Conservation (phyloP, 176 grass and related monocot species). For the maize (Zea mays) region DNA sequence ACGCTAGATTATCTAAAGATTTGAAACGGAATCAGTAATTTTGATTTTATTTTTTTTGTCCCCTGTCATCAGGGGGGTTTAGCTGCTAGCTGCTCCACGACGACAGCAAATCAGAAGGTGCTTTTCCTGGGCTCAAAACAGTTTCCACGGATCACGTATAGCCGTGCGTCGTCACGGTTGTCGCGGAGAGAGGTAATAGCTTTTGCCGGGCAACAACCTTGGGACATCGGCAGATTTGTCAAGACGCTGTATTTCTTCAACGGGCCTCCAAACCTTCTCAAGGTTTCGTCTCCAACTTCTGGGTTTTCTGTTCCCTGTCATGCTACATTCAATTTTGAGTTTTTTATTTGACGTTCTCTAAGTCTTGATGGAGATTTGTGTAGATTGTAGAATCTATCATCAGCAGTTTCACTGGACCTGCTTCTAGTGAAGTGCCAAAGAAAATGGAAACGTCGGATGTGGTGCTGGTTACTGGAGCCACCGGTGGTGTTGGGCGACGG, state of each 20-base stretch:
- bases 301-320: not conserved
- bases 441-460: slow-evolving; percentile 66
- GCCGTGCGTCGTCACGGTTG: slow-evolving; percentile 33
- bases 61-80: slow-evolving; percentile 48
- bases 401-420: slow-evolving; percentile 57
- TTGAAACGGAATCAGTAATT: not conserved
- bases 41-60: slow-evolving; percentile 2
- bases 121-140: slow-evolving; percentile 44
- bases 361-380: slow-evolving; percentile 1
- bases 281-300: slow-evolving; percentile 42
- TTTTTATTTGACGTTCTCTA: not conserved
- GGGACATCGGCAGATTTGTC: slow-evolving; percentile 89
- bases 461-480: slow-evolving; percentile 80
- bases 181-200: slow-evolving; percentile 53
- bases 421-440: slow-evolving; percentile 44
- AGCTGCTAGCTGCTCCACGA: slow-evolving; percentile 37
- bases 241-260: slow-evolving; percentile 93
- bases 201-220: slow-evolving; percentile 59
- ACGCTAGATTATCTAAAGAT: not conserved
- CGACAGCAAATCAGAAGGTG: slow-evolving; percentile 39
- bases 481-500: slow-evolving; percentile 82
- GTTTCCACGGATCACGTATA: slow-evolving; percentile 45
- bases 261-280: slow-evolving; percentile 86
- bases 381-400: slow-evolving; percentile 86
- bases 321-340: not conserved